Evolutionary conservation across 1,139 yeast genomes (phyloP).

Genomic region (Suhomyces taliae): DNA sequence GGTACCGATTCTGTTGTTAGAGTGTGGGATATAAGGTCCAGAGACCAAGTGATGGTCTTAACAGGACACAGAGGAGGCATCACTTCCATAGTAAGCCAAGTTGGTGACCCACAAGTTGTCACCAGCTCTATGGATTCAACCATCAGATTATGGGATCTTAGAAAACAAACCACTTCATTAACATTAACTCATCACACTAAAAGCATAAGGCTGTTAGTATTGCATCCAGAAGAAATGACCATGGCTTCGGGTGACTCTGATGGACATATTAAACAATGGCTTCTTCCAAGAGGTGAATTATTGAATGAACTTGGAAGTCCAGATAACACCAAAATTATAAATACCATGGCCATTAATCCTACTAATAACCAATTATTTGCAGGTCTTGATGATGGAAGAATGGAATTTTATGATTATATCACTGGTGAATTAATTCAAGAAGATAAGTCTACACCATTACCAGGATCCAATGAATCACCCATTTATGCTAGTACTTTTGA

Average conservation of each 20-base stretch:
- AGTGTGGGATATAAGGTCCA: constrained; percentile 91
- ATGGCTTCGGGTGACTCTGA: constrained; percentile 74
- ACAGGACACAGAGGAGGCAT: constrained; percentile 82
- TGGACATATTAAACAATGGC: constrained; percentile 83
- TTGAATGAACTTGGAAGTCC: constrained; percentile 49
- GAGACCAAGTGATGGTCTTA: constrained; percentile 72
- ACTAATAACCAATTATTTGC: constrained; percentile 68
- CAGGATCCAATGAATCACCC: constrained; percentile 71
- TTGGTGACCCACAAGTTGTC: constrained; percentile 81
- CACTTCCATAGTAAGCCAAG: constrained; percentile 64
- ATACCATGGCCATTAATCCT: constrained; percentile 65
- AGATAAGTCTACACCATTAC: constrained; percentile 52
- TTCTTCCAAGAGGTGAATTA: constrained; percentile 72
- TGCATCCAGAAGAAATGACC: constrained; percentile 73
- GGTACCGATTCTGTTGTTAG: constrained; percentile 87
- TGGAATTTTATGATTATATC: constrained; percentile 78
- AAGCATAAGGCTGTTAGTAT: constrained; percentile 69
- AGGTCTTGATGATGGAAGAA: constrained; percentile 82
- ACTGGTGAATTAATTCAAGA: constrained; percentile 64
- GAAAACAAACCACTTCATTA: constrained; percentile 43
- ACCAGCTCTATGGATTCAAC: constrained; percentile 86
- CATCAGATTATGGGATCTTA: constrained; percentile 78
- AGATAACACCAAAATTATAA: constrained; percentile 51
- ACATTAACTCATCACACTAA: constrained; percentile 83
- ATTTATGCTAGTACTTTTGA: constrained; percentile 76